Conservation (phyloP, 2,329 filamentous ascomycete species). For the Colletotrichum scovillei region DNA sequence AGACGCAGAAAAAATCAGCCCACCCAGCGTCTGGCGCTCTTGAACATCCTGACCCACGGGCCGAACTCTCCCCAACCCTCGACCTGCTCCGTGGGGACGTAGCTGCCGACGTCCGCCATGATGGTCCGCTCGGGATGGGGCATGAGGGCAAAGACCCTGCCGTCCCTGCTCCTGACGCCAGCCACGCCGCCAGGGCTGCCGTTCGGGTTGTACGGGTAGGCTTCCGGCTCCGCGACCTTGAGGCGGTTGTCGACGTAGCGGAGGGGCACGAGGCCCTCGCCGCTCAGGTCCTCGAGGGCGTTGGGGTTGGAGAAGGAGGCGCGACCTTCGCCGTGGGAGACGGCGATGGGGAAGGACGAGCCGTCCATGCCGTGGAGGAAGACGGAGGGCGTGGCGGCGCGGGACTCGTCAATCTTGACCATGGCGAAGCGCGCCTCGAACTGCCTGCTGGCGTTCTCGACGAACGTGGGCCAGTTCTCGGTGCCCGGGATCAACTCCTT, state of each 20-base stretch:
- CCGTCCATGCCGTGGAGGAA: slow-evolving; percentile 92
- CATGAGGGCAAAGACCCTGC: slow-evolving; percentile 89
- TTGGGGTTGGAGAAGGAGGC: slow-evolving; percentile 74
- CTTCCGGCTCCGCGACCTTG: slow-evolving; percentile 75
- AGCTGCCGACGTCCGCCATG: slow-evolving; percentile 82
- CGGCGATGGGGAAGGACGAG: slow-evolving; percentile 84
- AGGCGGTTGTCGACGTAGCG: slow-evolving; percentile 85
- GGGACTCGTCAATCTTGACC: slow-evolving; percentile 74
- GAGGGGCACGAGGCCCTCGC: slow-evolving; percentile 78
- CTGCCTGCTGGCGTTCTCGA: slow-evolving; percentile 85
- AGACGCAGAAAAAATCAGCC: slow-evolving; percentile 55
- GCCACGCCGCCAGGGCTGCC: slow-evolving; percentile 86
- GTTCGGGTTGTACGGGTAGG: slow-evolving; percentile 90
- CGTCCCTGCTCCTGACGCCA: slow-evolving; percentile 80
- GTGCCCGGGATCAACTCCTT: slow-evolving; percentile 90
- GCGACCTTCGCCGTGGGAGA: slow-evolving; percentile 91
- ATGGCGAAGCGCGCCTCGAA: slow-evolving; percentile 91
- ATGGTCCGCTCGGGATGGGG: slow-evolving; percentile 94
- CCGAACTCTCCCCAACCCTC: slow-evolving; percentile 83
- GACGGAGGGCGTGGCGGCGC: slow-evolving; percentile 69
- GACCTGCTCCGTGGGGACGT: slow-evolving; percentile 67
- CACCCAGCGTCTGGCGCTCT: slow-evolving; percentile 89
- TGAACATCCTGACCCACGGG: slow-evolving; percentile 88
- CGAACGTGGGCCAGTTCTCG: slow-evolving; percentile 85
- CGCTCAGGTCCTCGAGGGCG: slow-evolving; percentile 65